Base-by-base conservation (phyloP, 2,329 filamentous ascomycete genomes). In the Purpureocillium lavendulum region DNA sequence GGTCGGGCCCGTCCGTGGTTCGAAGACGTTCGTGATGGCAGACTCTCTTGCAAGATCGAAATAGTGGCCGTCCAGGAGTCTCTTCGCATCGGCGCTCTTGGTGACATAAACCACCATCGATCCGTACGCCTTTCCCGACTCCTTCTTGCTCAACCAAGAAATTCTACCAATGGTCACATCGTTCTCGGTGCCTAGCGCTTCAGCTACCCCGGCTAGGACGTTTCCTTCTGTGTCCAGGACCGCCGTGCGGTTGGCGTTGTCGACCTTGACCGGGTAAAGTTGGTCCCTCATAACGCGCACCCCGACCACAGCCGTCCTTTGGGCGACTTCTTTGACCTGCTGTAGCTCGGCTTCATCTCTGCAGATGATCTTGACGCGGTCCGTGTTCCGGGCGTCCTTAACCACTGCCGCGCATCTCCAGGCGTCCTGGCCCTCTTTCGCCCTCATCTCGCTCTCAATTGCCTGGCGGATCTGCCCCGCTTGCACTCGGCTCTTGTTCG, bases 311-410 rank as follows among this genome's bases (percentile, higher is more conserved):
- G 35, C 35, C 12, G 35, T 38, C 35, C 31, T 38, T 14, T 38
- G 35, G 15, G 35, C 35, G n/a, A 28, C 35, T n/a, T 38, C 35
- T 17, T 38, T 38, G 35, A 38, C 35, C 29, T 15, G 13, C 35
- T 38, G 21, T 13, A 38, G 28, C 28, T 38, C 35, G 35, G 21
- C 15, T 38, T 38, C 35, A n/a, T 35, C 33, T 35, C 33, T 18
- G 33, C 33, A 35, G 33, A 35, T 18, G 14, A 35, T 17, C 33
- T 35, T 35, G 33, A 35, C 18, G 6, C 33, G 33, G 8, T 16
- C 10, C 8, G n/a, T n/a, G n/a, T 17, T 24, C 33, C 33, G 33
- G 17, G 33, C 10, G 8, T 35, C 33, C 21, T 17, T n/a, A n/a
- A 35, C 16, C 6, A 35, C 33, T 24, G 33, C 33, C 16, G 33